Conservation (phyloP, 176 grass and related monocot species). For the Raddia guianensis region DNA sequence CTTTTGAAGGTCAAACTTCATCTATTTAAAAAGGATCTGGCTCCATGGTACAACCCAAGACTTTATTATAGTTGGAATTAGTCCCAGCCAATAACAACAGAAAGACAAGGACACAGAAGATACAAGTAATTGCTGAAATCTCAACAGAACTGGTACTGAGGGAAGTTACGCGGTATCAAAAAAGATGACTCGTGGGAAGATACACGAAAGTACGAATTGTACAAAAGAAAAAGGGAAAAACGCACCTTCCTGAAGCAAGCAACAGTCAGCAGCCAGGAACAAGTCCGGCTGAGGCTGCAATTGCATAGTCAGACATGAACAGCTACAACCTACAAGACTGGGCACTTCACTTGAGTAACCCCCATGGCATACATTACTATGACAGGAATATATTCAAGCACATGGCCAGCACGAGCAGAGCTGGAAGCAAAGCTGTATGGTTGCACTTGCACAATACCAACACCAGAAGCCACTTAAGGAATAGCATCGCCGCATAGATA, state of each 20-base stretch:
- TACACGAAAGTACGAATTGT: slow-evolving; percentile 25
- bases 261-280: slow-evolving; percentile 13
- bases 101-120: slow-evolving; percentile 22
- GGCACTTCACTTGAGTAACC: slow-evolving; percentile 13
- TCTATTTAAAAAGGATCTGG: slow-evolving; percentile 12
- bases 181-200: slow-evolving; percentile 17
- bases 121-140: slow-evolving; percentile 19
- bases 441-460: slow-evolving; percentile 23
- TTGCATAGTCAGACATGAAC: slow-evolving; percentile 34
- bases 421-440: background rate
- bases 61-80: slow-evolving; percentile 29
- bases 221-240: slow-evolving; percentile 29
- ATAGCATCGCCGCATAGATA: slow-evolving; percentile 14
- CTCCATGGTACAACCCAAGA: slow-evolving; percentile 22
- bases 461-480: slow-evolving; percentile 48
- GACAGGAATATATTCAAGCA: slow-evolving; percentile 48
- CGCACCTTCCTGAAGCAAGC: slow-evolving; percentile 44
- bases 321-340: slow-evolving; percentile 14
- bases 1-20: slow-evolving; percentile 36
- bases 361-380: slow-evolving; percentile 22
- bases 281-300: slow-evolving; percentile 27
- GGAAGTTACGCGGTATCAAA: background rate
- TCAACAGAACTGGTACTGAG: slow-evolving; percentile 22
- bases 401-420: slow-evolving; percentile 13
- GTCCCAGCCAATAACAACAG: slow-evolving; percentile 17